A percentile compares a stretch with the other conserved stretches of the same genome.
Conservation (phyloP, 2,329 filamentous ascomycete genomes). For the Geosmithia putterillii region DNA sequence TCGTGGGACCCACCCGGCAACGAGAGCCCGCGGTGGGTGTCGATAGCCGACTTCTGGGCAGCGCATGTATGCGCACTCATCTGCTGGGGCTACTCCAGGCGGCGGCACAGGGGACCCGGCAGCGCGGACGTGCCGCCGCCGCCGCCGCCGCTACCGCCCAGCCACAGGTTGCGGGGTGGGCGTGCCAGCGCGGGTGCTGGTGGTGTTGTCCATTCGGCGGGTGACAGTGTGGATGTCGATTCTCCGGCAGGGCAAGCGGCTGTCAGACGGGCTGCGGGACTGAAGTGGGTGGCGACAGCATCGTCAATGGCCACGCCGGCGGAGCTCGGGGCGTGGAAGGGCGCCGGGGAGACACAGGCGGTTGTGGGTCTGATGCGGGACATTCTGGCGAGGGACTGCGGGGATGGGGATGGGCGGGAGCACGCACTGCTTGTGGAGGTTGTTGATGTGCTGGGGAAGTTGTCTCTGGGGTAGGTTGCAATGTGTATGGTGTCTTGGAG, state of each 20-base stretch:
- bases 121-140: too few relatives aligned
- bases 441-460: slow-evolving; percentile 34
- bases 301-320: slow-evolving; percentile 27
- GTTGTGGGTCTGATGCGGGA: slow-evolving; percentile 36
- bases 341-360: slow-evolving; percentile 26
- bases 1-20: not conserved
- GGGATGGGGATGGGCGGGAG: slow-evolving; percentile 31
- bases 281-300: not conserved
- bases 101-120: too few relatives aligned
- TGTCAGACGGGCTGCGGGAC: slow-evolving; percentile 6
- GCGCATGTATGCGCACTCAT: slow-evolving; percentile 45
- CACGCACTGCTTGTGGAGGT: slow-evolving; percentile 39
- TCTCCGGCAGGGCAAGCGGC: too few relatives aligned
- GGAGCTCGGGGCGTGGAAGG: slow-evolving; percentile 23
- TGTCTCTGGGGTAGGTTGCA: slow-evolving; percentile 16
- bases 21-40: slow-evolving; percentile 11
- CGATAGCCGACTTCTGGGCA: slow-evolving; percentile 40
- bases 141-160: too few relatives aligned
- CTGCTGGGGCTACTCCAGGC: slow-evolving; percentile 44
- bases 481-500: too few relatives aligned
- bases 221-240: slow-evolving; percentile 21
- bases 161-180: too few relatives aligned
- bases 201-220: too few relatives aligned
- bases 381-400: slow-evolving; percentile 34
- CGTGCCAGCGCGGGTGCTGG: too few relatives aligned